These are phyloP conservation scores for Fusarium sp. DNA, from an alignment of 2,329 filamentous ascomycete species.

Conservation along the genomic window DNA sequence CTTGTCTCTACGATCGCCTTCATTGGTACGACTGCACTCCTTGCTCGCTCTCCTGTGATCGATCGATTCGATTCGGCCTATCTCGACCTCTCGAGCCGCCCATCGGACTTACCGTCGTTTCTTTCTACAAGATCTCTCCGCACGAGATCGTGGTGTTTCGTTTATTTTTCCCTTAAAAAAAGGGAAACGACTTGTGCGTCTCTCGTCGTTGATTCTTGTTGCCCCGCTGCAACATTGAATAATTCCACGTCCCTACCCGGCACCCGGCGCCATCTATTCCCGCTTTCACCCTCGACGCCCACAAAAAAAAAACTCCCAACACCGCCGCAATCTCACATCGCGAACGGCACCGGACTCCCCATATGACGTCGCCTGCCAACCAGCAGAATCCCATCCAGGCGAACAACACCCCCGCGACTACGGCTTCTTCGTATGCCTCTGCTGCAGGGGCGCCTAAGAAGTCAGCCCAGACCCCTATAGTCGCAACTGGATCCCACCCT, in stretches of 20 bases:
- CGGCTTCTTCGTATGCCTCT: slow-evolving; percentile 72
- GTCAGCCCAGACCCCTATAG: slow-evolving; percentile 67
- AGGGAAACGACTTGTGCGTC: slow-evolving; percentile 21
- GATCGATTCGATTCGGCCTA: slow-evolving; percentile 41
- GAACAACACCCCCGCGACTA: slow-evolving; percentile 65
- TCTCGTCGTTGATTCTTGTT: slow-evolving; percentile 28
- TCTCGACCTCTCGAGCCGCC: slow-evolving; percentile 39
- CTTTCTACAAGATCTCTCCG: slow-evolving; percentile 29
- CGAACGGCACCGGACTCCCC: slow-evolving; percentile 45
- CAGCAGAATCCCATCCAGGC: slow-evolving; percentile 65
- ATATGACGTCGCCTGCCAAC: slow-evolving; percentile 70
- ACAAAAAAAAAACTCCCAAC: slow-evolving; percentile 36
- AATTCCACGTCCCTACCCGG: slow-evolving; percentile 31
- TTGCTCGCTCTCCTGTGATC: slow-evolving; percentile 36
- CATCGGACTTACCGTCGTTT: slow-evolving; percentile 37
- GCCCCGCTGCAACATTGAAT: slow-evolving; percentile 36
- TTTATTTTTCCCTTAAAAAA: slow-evolving; percentile 1
- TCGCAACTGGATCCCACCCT: slow-evolving; percentile 65
- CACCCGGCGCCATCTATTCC: slow-evolving; percentile 38
- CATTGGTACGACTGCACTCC: slow-evolving; percentile 43
- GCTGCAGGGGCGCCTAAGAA: slow-evolving; percentile 72
- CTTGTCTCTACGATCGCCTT: slow-evolving; percentile 42
- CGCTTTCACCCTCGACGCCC: slow-evolving; percentile 37
- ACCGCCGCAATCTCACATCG: slow-evolving; percentile 42
- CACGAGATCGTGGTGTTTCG: slow-evolving; percentile 23